Evolutionary conservation across 306 rosid genomes (phyloP).

Genomic region (Vigna radiata): DNA sequence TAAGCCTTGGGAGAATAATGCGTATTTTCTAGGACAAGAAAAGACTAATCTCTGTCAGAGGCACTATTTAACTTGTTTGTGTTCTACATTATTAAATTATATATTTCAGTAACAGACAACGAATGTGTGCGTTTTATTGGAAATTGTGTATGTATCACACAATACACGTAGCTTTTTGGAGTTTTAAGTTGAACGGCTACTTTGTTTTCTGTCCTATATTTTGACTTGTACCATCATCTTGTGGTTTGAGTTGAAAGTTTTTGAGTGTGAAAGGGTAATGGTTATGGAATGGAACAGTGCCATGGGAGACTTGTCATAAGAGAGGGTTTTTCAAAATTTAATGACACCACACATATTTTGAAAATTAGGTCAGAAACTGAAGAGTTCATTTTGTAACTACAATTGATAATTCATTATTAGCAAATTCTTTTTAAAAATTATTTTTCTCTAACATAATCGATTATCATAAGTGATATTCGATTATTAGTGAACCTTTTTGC

Average conservation of each 20-base stretch:
- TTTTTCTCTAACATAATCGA: too few relatives aligned
- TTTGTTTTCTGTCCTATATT: neutral
- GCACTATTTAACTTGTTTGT: neutral
- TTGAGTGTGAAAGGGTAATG: too few relatives aligned
- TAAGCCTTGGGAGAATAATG: neutral
- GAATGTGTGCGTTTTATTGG: neutral
- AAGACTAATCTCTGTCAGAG: constrained; percentile 14
- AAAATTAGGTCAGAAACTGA: too few relatives aligned
- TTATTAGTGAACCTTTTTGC: too few relatives aligned
- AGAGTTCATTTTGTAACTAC: too few relatives aligned
- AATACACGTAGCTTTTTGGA: neutral
- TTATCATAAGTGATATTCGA: too few relatives aligned
- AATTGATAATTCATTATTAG: too few relatives aligned
- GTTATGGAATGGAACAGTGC: too few relatives aligned
- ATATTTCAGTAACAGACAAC: neutral
- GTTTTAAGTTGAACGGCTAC: neutral
- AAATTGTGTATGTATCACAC: neutral
- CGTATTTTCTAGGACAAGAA: constrained; percentile 39
- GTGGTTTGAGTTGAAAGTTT: constrained; percentile 8
- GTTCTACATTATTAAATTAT: neutral
- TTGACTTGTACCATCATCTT: constrained; percentile 7
- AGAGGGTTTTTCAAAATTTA: too few relatives aligned
- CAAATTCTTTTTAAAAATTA: too few relatives aligned
- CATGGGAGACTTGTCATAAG: too few relatives aligned
- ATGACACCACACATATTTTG: too few relatives aligned